These are phyloP conservation scores for Phytophthora idaei DNA, from an alignment of 352 stramenopile genomes.

Conservation along the genomic window DNA sequence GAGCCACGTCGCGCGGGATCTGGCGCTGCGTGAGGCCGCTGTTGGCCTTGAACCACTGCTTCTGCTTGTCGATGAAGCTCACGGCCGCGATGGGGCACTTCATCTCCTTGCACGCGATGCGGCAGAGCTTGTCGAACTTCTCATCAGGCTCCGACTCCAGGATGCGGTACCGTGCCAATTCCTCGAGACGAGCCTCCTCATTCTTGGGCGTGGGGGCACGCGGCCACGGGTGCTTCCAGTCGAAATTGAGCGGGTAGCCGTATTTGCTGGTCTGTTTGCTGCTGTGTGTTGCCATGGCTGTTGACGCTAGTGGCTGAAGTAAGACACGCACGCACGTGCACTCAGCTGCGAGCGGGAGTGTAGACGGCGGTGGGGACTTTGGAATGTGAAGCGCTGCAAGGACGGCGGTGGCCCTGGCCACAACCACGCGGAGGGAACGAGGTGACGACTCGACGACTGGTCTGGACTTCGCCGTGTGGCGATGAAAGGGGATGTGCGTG, in stretches of 20 bases:
- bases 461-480: conserved; percentile 26
- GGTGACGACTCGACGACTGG: conserved; percentile 36
- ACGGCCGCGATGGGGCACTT: conserved; percentile 89
- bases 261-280: conserved; percentile 40
- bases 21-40: conserved; percentile 82
- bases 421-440: conserved; percentile 26
- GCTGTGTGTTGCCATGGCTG: conserved; percentile 14
- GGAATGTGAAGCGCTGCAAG: conserved; percentile 24
- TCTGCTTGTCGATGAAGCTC: conserved; percentile 87
- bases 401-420: conserved; percentile 5
- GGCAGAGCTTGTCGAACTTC: conserved; percentile 88
- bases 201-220: conserved; percentile 70
- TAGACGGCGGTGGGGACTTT: conserved; percentile 30
- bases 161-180: conserved; percentile 76
- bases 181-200: conserved; percentile 70
- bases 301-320: not conserved
- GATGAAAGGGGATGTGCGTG: conserved; percentile 12
- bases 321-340: conserved; percentile 5
- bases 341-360: conserved; percentile 3
- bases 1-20: conserved; percentile 82
- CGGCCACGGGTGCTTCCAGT: conserved; percentile 88
- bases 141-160: conserved; percentile 84
- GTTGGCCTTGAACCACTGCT: conserved; percentile 91
- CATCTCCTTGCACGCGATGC: conserved; percentile 90
- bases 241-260: conserved; percentile 83